These are phyloP conservation scores for Nakazawaea wickerhamii DNA, from an alignment of 805 yeast genomes.

Conservation along the genomic window DNA sequence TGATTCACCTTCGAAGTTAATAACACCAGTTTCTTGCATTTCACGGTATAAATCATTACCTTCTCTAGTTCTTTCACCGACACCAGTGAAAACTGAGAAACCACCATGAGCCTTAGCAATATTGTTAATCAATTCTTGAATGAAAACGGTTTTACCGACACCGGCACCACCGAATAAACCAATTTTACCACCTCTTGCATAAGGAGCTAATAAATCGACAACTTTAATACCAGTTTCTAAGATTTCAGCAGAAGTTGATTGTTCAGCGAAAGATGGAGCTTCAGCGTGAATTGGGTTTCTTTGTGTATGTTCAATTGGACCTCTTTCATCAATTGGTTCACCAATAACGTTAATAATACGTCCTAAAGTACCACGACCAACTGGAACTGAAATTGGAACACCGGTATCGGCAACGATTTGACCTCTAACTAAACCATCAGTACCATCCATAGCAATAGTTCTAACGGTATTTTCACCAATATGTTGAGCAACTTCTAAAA, in stretches of 20 bases:
- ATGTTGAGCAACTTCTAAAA: constrained; percentile 98
- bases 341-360: constrained; percentile 97
- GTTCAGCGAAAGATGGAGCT: constrained; percentile 94
- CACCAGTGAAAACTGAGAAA: constrained; percentile 99
- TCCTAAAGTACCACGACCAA: constrained; percentile 98
- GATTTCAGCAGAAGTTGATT: constrained; percentile 96
- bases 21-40: constrained; percentile 99
- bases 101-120: constrained; percentile 99
- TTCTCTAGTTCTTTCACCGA: constrained; percentile 99
- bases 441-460: constrained; percentile 99
- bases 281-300: constrained; percentile 99
- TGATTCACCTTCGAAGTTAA: constrained; percentile 98
- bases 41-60: constrained; percentile 99
- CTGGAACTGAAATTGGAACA: constrained; percentile 98
- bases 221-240: constrained; percentile 99
- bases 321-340: constrained; percentile 99
- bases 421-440: constrained; percentile 99
- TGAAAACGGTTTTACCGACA: constrained; percentile 99
- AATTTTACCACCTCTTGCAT: constrained; percentile 99
- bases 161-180: constrained; percentile 99
- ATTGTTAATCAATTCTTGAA: constrained; percentile 99
- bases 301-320: constrained; percentile 89
- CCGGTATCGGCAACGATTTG: constrained; percentile 89
- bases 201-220: constrained; percentile 98
- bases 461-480: constrained; percentile 99